These are phyloP conservation scores for Darksidea phi DNA, from an alignment of 495 filamentous ascomycete genomes.

Conservation along the genomic window DNA sequence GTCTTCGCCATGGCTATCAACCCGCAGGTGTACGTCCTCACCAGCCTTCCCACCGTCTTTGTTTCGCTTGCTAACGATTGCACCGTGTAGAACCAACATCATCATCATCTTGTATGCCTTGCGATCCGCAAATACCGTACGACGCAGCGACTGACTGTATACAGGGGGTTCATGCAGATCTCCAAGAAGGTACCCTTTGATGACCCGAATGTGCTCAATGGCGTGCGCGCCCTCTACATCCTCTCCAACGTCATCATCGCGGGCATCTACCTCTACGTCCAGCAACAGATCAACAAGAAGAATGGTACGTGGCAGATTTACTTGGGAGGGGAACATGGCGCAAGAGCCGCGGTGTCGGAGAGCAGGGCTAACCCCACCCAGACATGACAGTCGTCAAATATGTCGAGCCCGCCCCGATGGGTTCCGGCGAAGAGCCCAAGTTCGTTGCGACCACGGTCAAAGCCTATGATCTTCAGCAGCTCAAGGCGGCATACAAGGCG, in stretches of 20 bases:
- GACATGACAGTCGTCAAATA: conserved; percentile 98
- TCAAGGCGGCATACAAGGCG: conserved; percentile 76
- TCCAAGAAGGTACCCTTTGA: conserved; percentile 96
- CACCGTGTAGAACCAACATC: conserved; percentile 73
- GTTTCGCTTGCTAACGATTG: conserved; percentile 26
- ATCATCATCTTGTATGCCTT: conserved; percentile 69
- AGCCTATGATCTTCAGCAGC: conserved; percentile 84
- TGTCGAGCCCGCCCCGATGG: conserved; percentile 90
- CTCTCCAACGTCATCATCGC: conserved; percentile 87
- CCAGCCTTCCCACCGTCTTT: not conserved
- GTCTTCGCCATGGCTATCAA: conserved; percentile 39
- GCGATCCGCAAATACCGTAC: not conserved
- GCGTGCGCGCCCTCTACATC: conserved; percentile 78
- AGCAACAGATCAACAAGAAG: conserved; percentile 82
- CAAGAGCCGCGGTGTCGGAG: not conserved
- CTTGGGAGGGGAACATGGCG: not conserved
- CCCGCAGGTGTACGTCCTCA: conserved; percentile 40
- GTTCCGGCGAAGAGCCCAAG: conserved; percentile 87
- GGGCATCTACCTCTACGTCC: conserved; percentile 77
- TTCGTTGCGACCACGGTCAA: conserved; percentile 93
- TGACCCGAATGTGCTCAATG: conserved; percentile 78
- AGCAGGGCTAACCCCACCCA: conserved; percentile 40
- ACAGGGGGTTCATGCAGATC: conserved; percentile 86
- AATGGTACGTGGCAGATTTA: conserved; percentile 64
- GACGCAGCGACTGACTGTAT: conserved; percentile 1